Percentiles rank a stretch among this genome's conserved stretches.
These are phyloP conservation scores for Aspergillus sclerotiicarbonarius DNA, from an alignment of 495 filamentous ascomycete genomes.

Conservation along the genomic window DNA sequence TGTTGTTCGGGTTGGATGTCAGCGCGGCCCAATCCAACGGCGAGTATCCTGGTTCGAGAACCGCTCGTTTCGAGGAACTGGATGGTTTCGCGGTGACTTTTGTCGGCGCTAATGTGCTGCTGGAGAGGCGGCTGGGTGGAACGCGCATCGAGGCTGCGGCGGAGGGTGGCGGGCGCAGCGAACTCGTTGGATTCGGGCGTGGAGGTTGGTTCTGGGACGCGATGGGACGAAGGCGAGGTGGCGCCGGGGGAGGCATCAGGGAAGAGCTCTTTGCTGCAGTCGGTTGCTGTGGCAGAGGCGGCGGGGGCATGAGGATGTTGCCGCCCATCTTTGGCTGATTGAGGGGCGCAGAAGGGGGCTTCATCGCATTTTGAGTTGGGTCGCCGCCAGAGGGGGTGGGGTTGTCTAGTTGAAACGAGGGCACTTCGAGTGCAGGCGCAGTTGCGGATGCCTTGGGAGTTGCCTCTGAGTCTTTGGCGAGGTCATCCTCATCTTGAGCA, in stretches of 20 bases:
- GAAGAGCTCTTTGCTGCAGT: constrained; percentile 24
- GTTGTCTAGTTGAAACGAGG: constrained; percentile 31
- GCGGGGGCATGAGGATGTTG: constrained; percentile 15
- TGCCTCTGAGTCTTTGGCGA: constrained; percentile 35
- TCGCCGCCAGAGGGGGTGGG: not conserved
- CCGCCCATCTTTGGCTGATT: constrained; percentile 1
- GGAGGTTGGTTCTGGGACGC: constrained; percentile 26
- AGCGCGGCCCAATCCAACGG: constrained; percentile 94
- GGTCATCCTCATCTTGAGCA: constrained; percentile 11
- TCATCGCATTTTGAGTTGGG: constrained; percentile 14
- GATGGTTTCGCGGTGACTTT: constrained; percentile 29
- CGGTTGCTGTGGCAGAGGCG: constrained; percentile 17
- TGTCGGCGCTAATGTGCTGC: constrained; percentile 36
- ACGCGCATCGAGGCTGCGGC: constrained; percentile 33
- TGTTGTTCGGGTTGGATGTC: constrained; percentile 58
- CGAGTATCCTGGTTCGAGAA: constrained; percentile 81
- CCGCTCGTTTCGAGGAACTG: constrained; percentile 56
- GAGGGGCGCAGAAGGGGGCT: not conserved
- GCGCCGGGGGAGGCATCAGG: constrained; percentile 39
- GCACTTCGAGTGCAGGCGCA: constrained; percentile 31
- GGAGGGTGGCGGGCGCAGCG: constrained; percentile 35
- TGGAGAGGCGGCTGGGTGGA: constrained; percentile 30
- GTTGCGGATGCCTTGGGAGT: constrained; percentile 49
- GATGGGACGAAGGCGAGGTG: constrained; percentile 29
- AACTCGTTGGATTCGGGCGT: constrained; percentile 13